Evolutionary conservation across 2,329 filamentous ascomycete species (phyloP).

Genomic region (Clarireedia monteithiana): DNA sequence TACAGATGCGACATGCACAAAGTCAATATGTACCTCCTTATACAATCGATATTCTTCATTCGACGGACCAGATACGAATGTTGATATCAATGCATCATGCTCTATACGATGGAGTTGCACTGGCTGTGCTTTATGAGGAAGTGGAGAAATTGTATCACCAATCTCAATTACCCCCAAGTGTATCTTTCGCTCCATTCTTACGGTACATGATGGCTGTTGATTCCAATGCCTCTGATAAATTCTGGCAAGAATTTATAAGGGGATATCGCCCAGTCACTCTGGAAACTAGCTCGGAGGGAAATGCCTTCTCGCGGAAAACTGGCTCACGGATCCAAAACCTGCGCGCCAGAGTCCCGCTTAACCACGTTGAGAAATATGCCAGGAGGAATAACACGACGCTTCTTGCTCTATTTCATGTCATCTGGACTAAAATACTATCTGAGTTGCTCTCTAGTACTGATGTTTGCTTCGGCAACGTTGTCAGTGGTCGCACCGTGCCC

Average conservation of each 20-base stretch:
- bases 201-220: slow-evolving; percentile 44
- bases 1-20: background rate
- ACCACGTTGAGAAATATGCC: slow-evolving; percentile 38
- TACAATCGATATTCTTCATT: slow-evolving; percentile 14
- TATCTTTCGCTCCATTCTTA: slow-evolving; percentile 58
- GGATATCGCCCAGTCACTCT: slow-evolving; percentile 37
- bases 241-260: slow-evolving; percentile 56
- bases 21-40: slow-evolving; percentile 23
- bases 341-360: slow-evolving; percentile 13
- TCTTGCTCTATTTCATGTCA: slow-evolving; percentile 60
- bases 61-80: slow-evolving; percentile 11
- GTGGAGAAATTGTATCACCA: slow-evolving; percentile 52
- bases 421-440: slow-evolving; percentile 61
- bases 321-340: slow-evolving; percentile 12
- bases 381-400: slow-evolving; percentile 52
- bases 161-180: slow-evolving; percentile 37
- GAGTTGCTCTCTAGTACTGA: slow-evolving; percentile 50
- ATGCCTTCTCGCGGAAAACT: background rate
- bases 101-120: slow-evolving; percentile 77
- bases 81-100: slow-evolving; percentile 59
- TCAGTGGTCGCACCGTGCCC: slow-evolving; percentile 65
- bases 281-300: background rate
- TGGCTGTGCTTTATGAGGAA: slow-evolving; percentile 61
- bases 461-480: slow-evolving; percentile 80
- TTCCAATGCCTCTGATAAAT: slow-evolving; percentile 44